Percentiles rank a stretch among this genome's conserved stretches.
These are phyloP conservation scores for Aspergillus sp. DNA, from an alignment of 2,329 filamentous ascomycete genomes.

Conservation along the genomic window DNA sequence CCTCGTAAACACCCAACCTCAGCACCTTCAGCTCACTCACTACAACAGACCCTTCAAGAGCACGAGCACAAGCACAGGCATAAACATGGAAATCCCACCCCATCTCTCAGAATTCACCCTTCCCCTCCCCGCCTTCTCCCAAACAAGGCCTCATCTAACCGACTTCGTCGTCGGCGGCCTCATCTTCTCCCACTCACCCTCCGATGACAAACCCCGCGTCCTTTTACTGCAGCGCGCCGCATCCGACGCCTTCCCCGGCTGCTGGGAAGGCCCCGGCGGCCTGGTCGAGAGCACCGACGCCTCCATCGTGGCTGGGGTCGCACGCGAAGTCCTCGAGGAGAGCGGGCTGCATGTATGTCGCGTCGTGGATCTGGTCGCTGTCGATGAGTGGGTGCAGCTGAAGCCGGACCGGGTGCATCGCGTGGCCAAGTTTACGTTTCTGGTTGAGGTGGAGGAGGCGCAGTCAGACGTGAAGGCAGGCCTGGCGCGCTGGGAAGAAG, in stretches of 20 bases:
- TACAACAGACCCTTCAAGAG: background rate
- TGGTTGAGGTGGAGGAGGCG: conserved; percentile 33
- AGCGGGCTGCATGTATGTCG: conserved; percentile 46
- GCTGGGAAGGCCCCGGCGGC: conserved; percentile 54
- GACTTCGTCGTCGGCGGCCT: conserved; percentile 28
- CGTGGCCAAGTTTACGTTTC: conserved; percentile 36
- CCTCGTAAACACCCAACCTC: background rate
- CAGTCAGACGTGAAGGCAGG: background rate
- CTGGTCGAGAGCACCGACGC: conserved; percentile 45
- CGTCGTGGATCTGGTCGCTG: conserved; percentile 41
- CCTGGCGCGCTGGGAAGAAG: conserved; percentile 15
- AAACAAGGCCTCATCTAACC: conserved; percentile 26
- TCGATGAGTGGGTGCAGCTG: conserved; percentile 30
- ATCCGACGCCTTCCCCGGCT: conserved; percentile 37
- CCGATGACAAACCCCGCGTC: conserved; percentile 21
- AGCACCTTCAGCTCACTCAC: background rate
- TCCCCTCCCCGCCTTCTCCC: conserved; percentile 24
- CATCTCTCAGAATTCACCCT: conserved; percentile 29
- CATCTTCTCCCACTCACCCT: conserved; percentile 22
- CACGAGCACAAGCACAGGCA: background rate
- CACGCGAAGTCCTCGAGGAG: conserved; percentile 53
- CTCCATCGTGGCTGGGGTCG: conserved; percentile 49
- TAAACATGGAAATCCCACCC: conserved; percentile 17
- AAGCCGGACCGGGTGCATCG: conserved; percentile 17
- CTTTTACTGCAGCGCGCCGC: conserved; percentile 46